Conservation (phyloP, 2,329 filamentous ascomycete genomes). For the Monilinia fructigena region DNA sequence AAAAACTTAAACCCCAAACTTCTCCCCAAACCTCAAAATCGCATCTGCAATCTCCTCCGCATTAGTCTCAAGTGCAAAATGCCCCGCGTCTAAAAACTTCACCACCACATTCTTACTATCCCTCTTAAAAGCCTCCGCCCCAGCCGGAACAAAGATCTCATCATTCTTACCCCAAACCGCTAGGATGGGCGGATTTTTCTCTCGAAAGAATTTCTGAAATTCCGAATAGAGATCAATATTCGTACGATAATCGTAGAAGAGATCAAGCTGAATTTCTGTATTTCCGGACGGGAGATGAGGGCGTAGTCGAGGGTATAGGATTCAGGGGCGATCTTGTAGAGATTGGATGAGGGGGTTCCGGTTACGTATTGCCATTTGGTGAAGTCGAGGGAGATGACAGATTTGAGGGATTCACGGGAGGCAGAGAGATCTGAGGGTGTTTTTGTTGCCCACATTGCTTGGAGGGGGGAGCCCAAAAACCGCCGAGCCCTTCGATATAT, state of each 20-base stretch:
- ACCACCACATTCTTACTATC: constrained; percentile 52
- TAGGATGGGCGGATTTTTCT: constrained; percentile 52
- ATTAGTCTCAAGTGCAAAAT: constrained; percentile 48
- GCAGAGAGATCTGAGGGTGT: constrained; percentile 24
- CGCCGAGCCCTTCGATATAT: constrained; percentile 55
- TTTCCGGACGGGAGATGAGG: constrained; percentile 50
- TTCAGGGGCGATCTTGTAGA: constrained; percentile 30
- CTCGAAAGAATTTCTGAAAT: constrained; percentile 56
- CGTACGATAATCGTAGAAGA: constrained; percentile 57
- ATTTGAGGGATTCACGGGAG: constrained; percentile 18
- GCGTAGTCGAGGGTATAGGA: constrained; percentile 50
- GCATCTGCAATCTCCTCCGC: constrained; percentile 29
- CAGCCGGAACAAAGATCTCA: constrained; percentile 49
- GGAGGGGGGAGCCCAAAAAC: constrained; percentile 32
- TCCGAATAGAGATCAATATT: constrained; percentile 54
- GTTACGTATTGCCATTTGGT: constrained; percentile 34
- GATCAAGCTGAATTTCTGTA: constrained; percentile 53
- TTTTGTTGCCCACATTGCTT: constrained; percentile 28
- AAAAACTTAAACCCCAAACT: constrained; percentile 28
- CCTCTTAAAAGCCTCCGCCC: constrained; percentile 53
- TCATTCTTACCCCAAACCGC: constrained; percentile 60
- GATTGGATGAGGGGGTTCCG: constrained; percentile 20
- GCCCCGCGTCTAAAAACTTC: constrained; percentile 53
- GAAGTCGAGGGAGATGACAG: constrained; percentile 28
- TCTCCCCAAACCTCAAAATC: constrained; percentile 35